These are phyloP conservation scores for Pittosporum tobira DNA, from an alignment of 129 eudicot genomes.

Conservation along the genomic window DNA sequence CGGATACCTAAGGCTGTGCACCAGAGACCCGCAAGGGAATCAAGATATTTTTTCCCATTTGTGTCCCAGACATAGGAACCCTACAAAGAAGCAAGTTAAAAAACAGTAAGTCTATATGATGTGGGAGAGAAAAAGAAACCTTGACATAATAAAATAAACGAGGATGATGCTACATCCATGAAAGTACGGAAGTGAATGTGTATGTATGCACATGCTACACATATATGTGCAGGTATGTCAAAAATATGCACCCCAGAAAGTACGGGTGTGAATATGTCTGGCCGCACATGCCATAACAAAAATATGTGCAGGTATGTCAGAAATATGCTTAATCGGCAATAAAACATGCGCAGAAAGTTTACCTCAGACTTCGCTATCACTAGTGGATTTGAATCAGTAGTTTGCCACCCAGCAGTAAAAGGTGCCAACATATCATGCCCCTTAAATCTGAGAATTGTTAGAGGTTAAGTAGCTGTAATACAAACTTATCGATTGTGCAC, in stretches of 20 bases:
- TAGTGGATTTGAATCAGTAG: constrained; percentile 55
- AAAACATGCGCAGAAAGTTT: background rate
- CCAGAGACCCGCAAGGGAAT: constrained; percentile 96
- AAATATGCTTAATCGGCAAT: background rate
- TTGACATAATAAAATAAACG: background rate
- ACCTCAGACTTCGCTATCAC: constrained; percentile 77
- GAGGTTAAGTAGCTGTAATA: background rate
- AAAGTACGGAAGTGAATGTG: background rate
- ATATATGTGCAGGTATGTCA: background rate
- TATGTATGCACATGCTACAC: background rate
- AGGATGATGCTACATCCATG: background rate
- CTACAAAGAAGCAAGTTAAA: constrained; percentile 33
- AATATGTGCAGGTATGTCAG: background rate
- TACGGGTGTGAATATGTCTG: background rate
- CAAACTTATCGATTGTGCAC: background rate
- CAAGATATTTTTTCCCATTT: constrained; percentile 82
- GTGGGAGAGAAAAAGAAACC: background rate
- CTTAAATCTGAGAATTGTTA: constrained; percentile 38
- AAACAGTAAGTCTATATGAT: background rate
- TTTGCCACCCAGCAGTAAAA: constrained; percentile 90
- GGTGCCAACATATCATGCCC: constrained; percentile 97
- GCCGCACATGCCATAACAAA: background rate
- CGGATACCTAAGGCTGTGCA: constrained; percentile 70
- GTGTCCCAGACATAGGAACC: constrained; percentile 78
- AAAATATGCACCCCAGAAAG: too few relatives aligned